Base-by-base conservation (phyloP, 1,139 yeast genomes). In the Kodamaea arcana region DNA sequence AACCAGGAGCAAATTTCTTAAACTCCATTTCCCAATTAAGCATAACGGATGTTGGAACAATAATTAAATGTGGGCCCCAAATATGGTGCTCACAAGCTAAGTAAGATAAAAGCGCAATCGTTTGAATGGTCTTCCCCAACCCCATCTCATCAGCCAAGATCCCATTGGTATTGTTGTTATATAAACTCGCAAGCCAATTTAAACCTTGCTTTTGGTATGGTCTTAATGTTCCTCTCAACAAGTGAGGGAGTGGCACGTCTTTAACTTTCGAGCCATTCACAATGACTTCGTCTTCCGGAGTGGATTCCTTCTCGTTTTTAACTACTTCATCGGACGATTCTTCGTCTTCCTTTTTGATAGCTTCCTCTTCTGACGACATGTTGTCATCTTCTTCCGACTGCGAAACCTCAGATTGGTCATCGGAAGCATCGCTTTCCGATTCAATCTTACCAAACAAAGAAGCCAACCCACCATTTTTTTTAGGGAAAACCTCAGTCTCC, bases 21-120 rank as follows among this genome's bases (percentile, higher is more conserved):
- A 94, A 90, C 56, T 94, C 99, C 97, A 92, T 90, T 57, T 94
- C 99, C 99, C 99, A 94, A 56, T 94, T 94, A 37, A 94, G 77
- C 82, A 94, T 81, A n/a, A 94, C 99, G 14, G 97, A 87, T 0
- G 99, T 94, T 2, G 99, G 99, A 3, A 94, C 99, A 41, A 94
- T 80, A 59, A 94, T 90, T 36, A 94, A 66, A 65, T 94, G 99
- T 0, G 98, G 98, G 0, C 98, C 98, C 99, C 99, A 92, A 21
- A 84, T 75, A 40, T 86, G 86, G 52, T 88, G 90, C 48, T 84
- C 95, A 48, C 96, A 86, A 0, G 99, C 98, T 35, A 94, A 67
- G 56, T 90, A 90, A 0, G 95, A 72, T 22, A 94, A 63, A 30
- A 94, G 63, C 0, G 97, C 78, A 36, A 94, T 94, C 0, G 99